Percentiles rank a stretch among this genome's conserved stretches.
phyloP scores from a whole-genome alignment of 148 eudicot species.

The Spergularia marina region DNA sequence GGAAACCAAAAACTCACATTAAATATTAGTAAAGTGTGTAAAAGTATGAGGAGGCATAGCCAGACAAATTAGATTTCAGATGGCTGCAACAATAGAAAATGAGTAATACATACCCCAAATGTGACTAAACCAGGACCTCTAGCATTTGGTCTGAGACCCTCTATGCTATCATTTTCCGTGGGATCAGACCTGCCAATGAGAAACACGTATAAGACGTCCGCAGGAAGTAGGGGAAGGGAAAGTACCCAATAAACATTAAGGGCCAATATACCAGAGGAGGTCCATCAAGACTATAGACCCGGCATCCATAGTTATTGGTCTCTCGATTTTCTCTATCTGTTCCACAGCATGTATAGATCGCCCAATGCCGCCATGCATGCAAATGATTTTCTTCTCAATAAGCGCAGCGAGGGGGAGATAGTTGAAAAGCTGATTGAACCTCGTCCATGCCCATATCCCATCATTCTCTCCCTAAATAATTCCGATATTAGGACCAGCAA shows the following conservation, averaged over 20 bases:
- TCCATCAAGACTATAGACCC: constrained; percentile 95
- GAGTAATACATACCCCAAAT: constrained; percentile 75
- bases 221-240: constrained; percentile 5
- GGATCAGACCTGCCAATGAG: constrained; percentile 86
- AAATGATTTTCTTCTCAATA: constrained; percentile 92
- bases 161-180: constrained; percentile 93
- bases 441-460: constrained; percentile 98
- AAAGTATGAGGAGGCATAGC: background rate
- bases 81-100: background rate
- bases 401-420: constrained; percentile 93
- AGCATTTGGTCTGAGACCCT: constrained; percentile 94
- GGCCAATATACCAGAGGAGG: constrained; percentile 66
- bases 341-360: constrained; percentile 88
- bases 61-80: background rate
- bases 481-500: constrained; percentile 21
- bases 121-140: constrained; percentile 96
- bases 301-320: constrained; percentile 97
- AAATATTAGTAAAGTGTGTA: background rate
- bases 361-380: constrained; percentile 99
- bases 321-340: constrained; percentile 93
- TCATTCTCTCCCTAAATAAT: constrained; percentile 81
- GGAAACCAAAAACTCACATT: background rate
- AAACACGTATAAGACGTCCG: constrained; percentile 17
- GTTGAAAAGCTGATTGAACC: constrained; percentile 94
- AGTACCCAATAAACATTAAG: constrained; percentile 13